A percentile compares a stretch with the other conserved stretches of the same genome.
These are phyloP conservation scores for Larix kaempferi DNA, from an alignment of 75 land plant genomes.

Conservation along the genomic window DNA sequence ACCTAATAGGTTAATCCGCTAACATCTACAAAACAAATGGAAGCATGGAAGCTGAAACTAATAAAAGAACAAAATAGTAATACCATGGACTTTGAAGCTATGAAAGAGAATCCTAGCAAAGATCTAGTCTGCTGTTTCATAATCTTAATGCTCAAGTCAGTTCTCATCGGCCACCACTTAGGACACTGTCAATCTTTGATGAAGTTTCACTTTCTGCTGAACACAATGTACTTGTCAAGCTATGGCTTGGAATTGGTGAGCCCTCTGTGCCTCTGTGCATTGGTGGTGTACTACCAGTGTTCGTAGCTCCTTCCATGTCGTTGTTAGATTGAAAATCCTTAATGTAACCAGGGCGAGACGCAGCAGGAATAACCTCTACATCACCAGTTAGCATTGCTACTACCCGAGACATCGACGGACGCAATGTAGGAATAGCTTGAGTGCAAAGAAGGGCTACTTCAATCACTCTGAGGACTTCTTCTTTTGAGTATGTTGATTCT, in stretches of 20 bases:
- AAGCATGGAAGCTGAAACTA: no score
- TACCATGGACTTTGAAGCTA: no score
- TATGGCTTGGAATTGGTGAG: background rate
- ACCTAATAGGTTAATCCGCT: no score
- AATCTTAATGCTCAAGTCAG: background rate
- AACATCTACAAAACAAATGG: no score
- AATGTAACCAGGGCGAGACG: conserved; percentile 41
- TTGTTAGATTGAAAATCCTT: conserved; percentile 28
- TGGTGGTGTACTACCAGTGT: background rate
- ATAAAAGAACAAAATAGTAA: no score
- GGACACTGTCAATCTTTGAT: background rate
- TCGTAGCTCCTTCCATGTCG: background rate
- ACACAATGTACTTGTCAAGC: background rate
- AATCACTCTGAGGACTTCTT: conserved; percentile 33
- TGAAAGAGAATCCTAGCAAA: no score
- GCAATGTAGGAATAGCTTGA: conserved; percentile 40
- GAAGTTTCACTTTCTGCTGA: background rate
- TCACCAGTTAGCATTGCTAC: conserved; percentile 58
- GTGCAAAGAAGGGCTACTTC: conserved; percentile 52
- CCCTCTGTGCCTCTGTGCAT: background rate
- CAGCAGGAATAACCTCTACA: conserved; percentile 18
- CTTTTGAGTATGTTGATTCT: conserved; percentile 11
- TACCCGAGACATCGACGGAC: conserved; percentile 61
- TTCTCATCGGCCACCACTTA: background rate
- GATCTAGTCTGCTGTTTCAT: no score